These are phyloP conservation scores for Trichophyton rubrum DNA, from an alignment of 2,329 filamentous ascomycete genomes.

Conservation along the genomic window DNA sequence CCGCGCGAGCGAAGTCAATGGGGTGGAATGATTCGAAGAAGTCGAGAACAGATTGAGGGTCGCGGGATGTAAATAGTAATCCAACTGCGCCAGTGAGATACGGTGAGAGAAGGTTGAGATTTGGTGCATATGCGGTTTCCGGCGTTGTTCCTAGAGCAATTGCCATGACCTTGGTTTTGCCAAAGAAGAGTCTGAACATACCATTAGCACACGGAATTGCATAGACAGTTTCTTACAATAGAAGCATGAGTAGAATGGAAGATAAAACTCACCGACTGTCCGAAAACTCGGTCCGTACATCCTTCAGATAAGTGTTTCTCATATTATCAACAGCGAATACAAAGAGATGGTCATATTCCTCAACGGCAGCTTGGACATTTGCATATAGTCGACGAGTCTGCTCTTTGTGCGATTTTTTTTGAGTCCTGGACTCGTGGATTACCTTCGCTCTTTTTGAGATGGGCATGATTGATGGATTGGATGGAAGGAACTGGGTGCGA, in stretches of 20 bases:
- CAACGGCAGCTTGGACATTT: constrained; percentile 73
- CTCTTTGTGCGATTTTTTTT: constrained; percentile 87
- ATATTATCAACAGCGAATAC: constrained; percentile 93
- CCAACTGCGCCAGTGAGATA: constrained; percentile 75
- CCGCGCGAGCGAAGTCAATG: constrained; percentile 84
- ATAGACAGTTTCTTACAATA: background rate
- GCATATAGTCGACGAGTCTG: constrained; percentile 73
- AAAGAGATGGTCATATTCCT: constrained; percentile 80
- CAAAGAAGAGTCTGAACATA: constrained; percentile 70
- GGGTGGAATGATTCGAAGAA: constrained; percentile 63
- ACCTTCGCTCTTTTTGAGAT: constrained; percentile 89
- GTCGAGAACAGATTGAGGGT: constrained; percentile 50
- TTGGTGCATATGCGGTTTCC: constrained; percentile 68
- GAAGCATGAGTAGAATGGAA: background rate
- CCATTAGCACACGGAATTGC: background rate
- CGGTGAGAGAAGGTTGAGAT: constrained; percentile 55
- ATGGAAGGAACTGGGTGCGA: background rate
- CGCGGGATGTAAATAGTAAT: constrained; percentile 76
- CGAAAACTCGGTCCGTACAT: constrained; percentile 69
- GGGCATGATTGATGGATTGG: constrained; percentile 55
- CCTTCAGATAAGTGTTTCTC: constrained; percentile 93
- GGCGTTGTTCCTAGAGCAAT: constrained; percentile 73
- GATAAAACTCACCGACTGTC: constrained; percentile 59
- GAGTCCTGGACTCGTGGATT: constrained; percentile 79
- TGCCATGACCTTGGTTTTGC: constrained; percentile 98